A percentile compares a stretch with the other conserved stretches of the same genome.
These are phyloP conservation scores for Scedosporium boydii DNA, from an alignment of 2,329 filamentous ascomycete species.

Conservation along the genomic window DNA sequence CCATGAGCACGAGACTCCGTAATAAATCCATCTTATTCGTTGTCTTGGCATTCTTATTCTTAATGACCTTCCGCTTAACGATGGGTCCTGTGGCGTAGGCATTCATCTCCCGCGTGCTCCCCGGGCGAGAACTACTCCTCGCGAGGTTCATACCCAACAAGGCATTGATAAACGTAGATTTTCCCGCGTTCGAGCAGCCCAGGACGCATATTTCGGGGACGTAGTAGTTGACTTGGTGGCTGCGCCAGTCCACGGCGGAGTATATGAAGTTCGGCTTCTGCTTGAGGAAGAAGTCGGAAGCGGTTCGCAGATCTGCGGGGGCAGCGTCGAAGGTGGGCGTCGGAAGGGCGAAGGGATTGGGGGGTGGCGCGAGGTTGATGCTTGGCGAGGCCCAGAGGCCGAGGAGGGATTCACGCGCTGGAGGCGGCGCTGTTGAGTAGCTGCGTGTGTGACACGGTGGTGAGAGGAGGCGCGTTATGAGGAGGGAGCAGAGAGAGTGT, in stretches of 20 bases:
- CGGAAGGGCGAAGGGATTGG: not conserved
- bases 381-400: not conserved
- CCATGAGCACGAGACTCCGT: slow-evolving; percentile 36
- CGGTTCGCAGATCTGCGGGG: not conserved
- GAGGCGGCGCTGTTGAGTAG: not conserved
- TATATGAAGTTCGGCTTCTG: slow-evolving; percentile 32
- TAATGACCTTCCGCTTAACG: slow-evolving; percentile 8
- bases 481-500: not conserved
- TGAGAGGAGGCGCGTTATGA: not conserved
- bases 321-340: not conserved
- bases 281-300: not conserved
- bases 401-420: not conserved
- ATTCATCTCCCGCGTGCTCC: slow-evolving; percentile 46
- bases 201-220: slow-evolving; percentile 63
- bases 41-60: slow-evolving; percentile 1
- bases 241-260: slow-evolving; percentile 36
- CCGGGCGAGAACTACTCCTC: slow-evolving; percentile 38
- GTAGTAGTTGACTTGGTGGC: slow-evolving; percentile 40
- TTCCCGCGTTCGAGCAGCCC: slow-evolving; percentile 82
- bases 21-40: slow-evolving; percentile 21
- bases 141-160: slow-evolving; percentile 49
- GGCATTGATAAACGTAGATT: slow-evolving; percentile 81
- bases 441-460: not conserved
- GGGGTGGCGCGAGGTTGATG: not conserved
- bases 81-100: slow-evolving; percentile 43